phyloP scores from a whole-genome alignment of 2,329 filamentous ascomycete genomes.

The Talaromyces marneffei region DNA sequence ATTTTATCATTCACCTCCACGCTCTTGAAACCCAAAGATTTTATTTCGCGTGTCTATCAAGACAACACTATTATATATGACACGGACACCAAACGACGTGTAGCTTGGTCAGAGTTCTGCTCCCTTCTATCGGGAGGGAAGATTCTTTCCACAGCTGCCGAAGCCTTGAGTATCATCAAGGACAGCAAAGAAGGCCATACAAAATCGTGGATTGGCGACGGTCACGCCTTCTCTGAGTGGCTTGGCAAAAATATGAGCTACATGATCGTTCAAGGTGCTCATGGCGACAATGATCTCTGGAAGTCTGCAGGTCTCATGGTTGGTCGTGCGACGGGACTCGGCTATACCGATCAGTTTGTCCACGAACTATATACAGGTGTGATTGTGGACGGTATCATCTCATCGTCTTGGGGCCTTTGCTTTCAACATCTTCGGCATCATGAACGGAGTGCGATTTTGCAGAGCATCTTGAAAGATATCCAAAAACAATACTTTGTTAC shows the following conservation, averaged over 20 bases:
- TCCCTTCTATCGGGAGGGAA: constrained; percentile 55
- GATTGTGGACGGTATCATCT: constrained; percentile 24
- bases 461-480: constrained; percentile 42
- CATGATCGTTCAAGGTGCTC: constrained; percentile 40
- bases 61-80: constrained; percentile 38
- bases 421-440: constrained; percentile 41
- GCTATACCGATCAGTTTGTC: constrained; percentile 59
- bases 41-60: constrained; percentile 41
- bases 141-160: constrained; percentile 53
- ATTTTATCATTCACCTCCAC: constrained; percentile 32
- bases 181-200: constrained; percentile 22
- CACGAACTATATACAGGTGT: constrained; percentile 36
- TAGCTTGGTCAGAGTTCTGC: constrained; percentile 61
- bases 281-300: constrained; percentile 26
- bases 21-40: constrained; percentile 41
- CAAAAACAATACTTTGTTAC: constrained; percentile 36
- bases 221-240: constrained; percentile 63
- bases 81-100: constrained; percentile 42
- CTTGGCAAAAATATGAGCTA: constrained; percentile 58
- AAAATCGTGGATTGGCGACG: constrained; percentile 58
- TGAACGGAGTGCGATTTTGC: constrained; percentile 44
- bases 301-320: constrained; percentile 41
- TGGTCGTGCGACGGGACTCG: constrained; percentile 61
- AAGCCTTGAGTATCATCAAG: constrained; percentile 43
- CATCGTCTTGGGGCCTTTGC: constrained; percentile 32